phyloP scores from a whole-genome alignment of 768 basidiomycete species.

The Clitopilus hobsonii region DNA sequence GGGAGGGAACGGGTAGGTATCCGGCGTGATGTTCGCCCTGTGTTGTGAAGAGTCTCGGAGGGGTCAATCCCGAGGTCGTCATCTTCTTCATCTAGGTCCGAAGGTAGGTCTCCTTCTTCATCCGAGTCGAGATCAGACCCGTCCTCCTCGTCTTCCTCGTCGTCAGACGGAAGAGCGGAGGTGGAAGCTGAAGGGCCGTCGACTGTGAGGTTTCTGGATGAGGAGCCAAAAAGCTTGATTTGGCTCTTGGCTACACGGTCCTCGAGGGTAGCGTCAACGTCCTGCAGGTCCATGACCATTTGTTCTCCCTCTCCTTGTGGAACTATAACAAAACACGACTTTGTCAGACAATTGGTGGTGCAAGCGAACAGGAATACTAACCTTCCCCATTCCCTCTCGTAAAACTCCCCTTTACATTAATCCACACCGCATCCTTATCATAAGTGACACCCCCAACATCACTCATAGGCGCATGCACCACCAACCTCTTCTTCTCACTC shows the following conservation, averaged over 20 bases:
- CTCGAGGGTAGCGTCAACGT: constrained; percentile 75
- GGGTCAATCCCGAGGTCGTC: constrained; percentile 9
- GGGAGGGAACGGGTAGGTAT: constrained; percentile 37
- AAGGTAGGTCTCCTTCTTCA: constrained; percentile 22
- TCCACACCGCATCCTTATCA: constrained; percentile 97
- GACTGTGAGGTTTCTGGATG: constrained; percentile 62
- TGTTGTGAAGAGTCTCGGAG: constrained; percentile 28
- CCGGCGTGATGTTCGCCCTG: constrained; percentile 49
- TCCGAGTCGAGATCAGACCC: constrained; percentile 22
- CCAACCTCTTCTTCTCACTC: constrained; percentile 89
- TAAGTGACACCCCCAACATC: constrained; percentile 95
- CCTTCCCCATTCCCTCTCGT: constrained; percentile 69
- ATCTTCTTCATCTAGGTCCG: constrained; percentile 22
- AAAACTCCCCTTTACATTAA: constrained; percentile 96
- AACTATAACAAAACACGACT: constrained; percentile 32
- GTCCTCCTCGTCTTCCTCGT: constrained; percentile 26
- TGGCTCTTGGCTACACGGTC: constrained; percentile 77
- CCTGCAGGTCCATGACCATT: constrained; percentile 98
- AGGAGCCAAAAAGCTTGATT: constrained; percentile 81
- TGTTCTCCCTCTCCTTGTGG: constrained; percentile 90
- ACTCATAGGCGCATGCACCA: constrained; percentile 98
- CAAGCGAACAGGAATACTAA: constrained; percentile 21
- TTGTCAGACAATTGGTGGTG: neutral
- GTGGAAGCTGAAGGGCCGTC: constrained; percentile 27
- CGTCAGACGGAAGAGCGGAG: constrained; percentile 21